These are phyloP conservation scores for Paxillus involutus DNA, from an alignment of 768 basidiomycete genomes.

Conservation along the genomic window DNA sequence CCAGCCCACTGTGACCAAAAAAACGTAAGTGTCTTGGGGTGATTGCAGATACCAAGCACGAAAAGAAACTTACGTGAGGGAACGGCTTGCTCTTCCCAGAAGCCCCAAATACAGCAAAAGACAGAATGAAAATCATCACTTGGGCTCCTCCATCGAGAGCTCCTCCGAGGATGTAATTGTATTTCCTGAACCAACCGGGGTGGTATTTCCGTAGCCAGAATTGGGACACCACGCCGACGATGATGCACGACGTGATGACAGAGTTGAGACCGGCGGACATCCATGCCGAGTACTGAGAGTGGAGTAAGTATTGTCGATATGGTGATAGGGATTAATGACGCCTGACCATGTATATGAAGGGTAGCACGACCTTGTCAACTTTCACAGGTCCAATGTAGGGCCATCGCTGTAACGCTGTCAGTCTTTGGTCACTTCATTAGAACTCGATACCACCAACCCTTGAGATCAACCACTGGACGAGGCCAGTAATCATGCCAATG, in stretches of 20 bases:
- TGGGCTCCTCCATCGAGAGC: constrained; percentile 41
- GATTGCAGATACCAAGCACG: no score
- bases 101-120: constrained; percentile 52
- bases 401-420: constrained; percentile 42
- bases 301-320: background rate
- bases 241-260: constrained; percentile 42
- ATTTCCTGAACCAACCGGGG: constrained; percentile 66
- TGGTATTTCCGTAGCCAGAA: constrained; percentile 56
- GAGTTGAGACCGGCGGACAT: constrained; percentile 59
- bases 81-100: constrained; percentile 48
- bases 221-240: constrained; percentile 59
- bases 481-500: constrained; percentile 52
- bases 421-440: background rate
- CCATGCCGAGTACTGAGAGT: constrained; percentile 38
- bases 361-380: constrained; percentile 51
- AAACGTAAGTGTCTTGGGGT: background rate
- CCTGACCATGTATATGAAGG: constrained; percentile 52
- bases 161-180: constrained; percentile 51
- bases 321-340: no score
- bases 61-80: constrained; percentile 23
- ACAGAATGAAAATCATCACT: constrained; percentile 56
- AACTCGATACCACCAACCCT: constrained; percentile 35
- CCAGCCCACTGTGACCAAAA: constrained; percentile 43
- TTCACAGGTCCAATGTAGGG: constrained; percentile 52
- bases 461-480: constrained; percentile 53